These are phyloP conservation scores for Wallacemonas sp. DNA, from an alignment of 208 protist genomes.

Conservation along the genomic window DNA sequence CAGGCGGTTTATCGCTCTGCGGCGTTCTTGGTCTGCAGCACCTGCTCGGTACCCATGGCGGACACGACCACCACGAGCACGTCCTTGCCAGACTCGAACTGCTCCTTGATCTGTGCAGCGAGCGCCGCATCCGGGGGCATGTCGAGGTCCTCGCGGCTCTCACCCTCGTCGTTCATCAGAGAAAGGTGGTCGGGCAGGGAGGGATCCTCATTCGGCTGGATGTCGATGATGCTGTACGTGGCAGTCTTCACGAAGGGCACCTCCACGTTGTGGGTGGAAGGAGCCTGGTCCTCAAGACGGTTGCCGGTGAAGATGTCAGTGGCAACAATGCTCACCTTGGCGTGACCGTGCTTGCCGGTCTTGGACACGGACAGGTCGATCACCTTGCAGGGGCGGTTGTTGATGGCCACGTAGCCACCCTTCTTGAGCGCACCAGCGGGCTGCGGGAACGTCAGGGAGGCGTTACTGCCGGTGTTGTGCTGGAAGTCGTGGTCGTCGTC, in stretches of 20 bases:
- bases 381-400: constrained; percentile 95
- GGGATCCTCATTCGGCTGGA: constrained; percentile 87
- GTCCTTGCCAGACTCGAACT: constrained; percentile 93
- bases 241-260: constrained; percentile 93
- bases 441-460: constrained; percentile 82
- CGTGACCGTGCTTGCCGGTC: constrained; percentile 99
- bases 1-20: constrained; percentile 77
- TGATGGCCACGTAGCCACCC: constrained; percentile 86
- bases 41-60: constrained; percentile 95
- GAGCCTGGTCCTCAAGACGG: constrained; percentile 97
- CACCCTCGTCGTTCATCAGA: constrained; percentile 92
- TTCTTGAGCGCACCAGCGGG: constrained; percentile 89
- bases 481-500: constrained; percentile 72
- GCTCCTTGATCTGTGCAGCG: constrained; percentile 85
- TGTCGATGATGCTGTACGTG: constrained; percentile 95
- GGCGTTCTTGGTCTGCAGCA: constrained; percentile 93
- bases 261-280: constrained; percentile 97
- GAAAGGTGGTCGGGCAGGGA: constrained; percentile 66
- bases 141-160: constrained; percentile 94
- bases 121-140: constrained; percentile 92
- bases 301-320: constrained; percentile 98
- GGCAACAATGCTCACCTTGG: constrained; percentile 97
- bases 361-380: constrained; percentile 98
- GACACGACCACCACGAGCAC: constrained; percentile 91
- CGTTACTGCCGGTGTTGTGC: constrained; percentile 52